These are phyloP conservation scores for Penicillium capsulatum DNA, from an alignment of 2,329 filamentous ascomycete species.

Conservation along the genomic window DNA sequence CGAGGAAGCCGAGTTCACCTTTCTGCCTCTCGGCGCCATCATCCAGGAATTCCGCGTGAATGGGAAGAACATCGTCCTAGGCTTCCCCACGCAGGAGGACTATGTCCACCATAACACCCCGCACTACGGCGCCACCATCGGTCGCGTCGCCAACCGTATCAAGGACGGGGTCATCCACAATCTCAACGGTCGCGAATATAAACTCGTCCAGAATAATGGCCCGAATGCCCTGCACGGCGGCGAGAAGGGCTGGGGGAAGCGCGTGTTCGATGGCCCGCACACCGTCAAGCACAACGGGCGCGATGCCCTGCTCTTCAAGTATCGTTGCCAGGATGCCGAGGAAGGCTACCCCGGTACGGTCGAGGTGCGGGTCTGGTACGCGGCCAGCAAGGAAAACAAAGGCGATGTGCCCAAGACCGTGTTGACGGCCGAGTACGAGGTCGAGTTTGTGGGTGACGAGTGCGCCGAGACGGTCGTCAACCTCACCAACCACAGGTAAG, in stretches of 20 bases:
- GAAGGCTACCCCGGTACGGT: constrained; percentile 88
- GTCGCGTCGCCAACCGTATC: constrained; percentile 76
- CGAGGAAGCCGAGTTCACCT: constrained; percentile 40
- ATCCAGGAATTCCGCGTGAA: constrained; percentile 70
- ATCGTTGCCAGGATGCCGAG: constrained; percentile 72
- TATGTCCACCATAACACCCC: constrained; percentile 72
- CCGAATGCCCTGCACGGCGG: constrained; percentile 74
- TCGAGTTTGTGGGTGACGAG: constrained; percentile 67
- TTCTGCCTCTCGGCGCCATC: constrained; percentile 45
- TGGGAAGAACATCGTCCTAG: constrained; percentile 80
- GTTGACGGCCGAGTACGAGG: constrained; percentile 85
- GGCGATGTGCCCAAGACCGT: constrained; percentile 62
- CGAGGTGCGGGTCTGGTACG: constrained; percentile 73
- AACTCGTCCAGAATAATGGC: constrained; percentile 70
- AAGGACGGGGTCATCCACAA: constrained; percentile 64
- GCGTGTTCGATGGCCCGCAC: constrained; percentile 50
- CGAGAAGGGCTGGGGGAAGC: constrained; percentile 58
- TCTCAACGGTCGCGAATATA: constrained; percentile 68
- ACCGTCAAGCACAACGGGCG: constrained; percentile 55
- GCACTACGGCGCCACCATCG: constrained; percentile 92
- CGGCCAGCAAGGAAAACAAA: constrained; percentile 62
- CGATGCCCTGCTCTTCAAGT: constrained; percentile 63
- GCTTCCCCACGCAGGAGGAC: constrained; percentile 69
- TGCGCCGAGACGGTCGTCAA: constrained; percentile 88
- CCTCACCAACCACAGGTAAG: constrained; percentile 90